A percentile compares a stretch with the other conserved stretches of the same genome.
Conservation (phyloP, 1,139 yeast species). For the Suhomyces panamericanus region DNA sequence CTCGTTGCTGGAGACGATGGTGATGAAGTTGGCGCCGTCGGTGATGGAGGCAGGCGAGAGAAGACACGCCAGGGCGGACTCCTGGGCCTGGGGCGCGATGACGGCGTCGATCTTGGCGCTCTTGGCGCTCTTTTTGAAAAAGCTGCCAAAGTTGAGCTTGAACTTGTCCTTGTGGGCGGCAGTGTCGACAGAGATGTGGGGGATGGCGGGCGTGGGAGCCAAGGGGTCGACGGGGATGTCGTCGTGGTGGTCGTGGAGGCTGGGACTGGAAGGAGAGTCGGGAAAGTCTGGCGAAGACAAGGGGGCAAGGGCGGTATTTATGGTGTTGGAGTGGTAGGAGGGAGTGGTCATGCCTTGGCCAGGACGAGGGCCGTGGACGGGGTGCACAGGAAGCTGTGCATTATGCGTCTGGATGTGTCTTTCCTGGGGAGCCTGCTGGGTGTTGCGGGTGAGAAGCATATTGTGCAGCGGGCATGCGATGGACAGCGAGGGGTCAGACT, state of each 20-base stretch:
- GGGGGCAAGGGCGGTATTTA: neutral
- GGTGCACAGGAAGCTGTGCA: neutral
- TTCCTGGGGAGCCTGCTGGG: conserved; percentile 7
- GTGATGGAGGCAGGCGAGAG: conserved; percentile 14
- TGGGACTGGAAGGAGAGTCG: neutral
- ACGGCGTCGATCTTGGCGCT: neutral
- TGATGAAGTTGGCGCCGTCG: conserved; percentile 17
- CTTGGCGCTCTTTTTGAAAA: conserved; percentile 14
- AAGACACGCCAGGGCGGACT: neutral
- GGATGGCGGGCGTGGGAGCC: neutral
- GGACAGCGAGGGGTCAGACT: neutral
- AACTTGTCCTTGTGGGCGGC: conserved; percentile 4
- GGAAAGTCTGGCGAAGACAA: neutral
- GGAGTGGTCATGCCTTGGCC: neutral
- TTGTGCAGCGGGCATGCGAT: conserved; percentile 1
- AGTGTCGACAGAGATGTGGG: neutral
- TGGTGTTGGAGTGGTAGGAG: neutral
- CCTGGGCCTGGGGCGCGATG: neutral
- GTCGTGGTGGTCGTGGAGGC: conserved; percentile 1
- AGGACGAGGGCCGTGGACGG: neutral
- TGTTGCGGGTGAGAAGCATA: conserved; percentile 10
- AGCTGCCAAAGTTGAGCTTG: conserved; percentile 15
- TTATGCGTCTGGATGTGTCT: conserved; percentile 2
- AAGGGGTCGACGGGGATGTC: neutral
- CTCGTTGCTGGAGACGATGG: conserved; percentile 16